A percentile compares a stretch with the other conserved stretches of the same genome.
Conservation (phyloP, 2,329 filamentous ascomycete species). For the Pestalotiopsis sp. region DNA sequence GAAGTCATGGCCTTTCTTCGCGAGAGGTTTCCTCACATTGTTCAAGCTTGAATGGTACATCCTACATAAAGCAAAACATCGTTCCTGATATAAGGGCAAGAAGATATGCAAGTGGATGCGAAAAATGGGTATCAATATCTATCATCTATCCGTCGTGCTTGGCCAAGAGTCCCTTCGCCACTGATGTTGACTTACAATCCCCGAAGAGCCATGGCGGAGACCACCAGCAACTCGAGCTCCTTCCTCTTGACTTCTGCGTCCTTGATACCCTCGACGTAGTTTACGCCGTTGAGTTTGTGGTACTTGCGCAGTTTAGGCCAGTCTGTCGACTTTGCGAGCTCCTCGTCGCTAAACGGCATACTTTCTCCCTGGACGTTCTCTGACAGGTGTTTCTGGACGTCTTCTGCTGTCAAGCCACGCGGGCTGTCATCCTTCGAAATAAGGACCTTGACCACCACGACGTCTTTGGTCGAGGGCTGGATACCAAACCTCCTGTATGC, state of each 20-base stretch:
- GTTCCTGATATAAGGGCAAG: not conserved
- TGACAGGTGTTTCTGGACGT: slow-evolving; percentile 59
- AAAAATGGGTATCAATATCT: not conserved
- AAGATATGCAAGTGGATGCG: not conserved
- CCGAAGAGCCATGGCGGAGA: slow-evolving; percentile 78
- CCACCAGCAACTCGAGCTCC: slow-evolving; percentile 67
- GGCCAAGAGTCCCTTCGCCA: not conserved
- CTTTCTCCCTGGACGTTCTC: slow-evolving; percentile 61
- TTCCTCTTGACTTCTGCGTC: slow-evolving; percentile 43
- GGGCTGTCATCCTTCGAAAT: slow-evolving; percentile 33
- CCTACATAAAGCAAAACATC: no score
- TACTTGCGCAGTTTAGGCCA: slow-evolving; percentile 73
- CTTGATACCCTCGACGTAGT: slow-evolving; percentile 46
- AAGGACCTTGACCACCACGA: slow-evolving; percentile 82
- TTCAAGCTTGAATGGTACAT: not conserved
- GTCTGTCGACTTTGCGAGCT: slow-evolving; percentile 62
- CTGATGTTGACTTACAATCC: slow-evolving; percentile 40
- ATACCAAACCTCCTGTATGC: slow-evolving; percentile 89
- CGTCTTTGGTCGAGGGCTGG: slow-evolving; percentile 63
- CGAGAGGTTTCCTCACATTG: not conserved
- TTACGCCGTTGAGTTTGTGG: slow-evolving; percentile 76
- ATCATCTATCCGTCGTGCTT: not conserved
- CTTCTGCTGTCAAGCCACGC: slow-evolving; percentile 34
- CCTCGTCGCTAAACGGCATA: slow-evolving; percentile 61
- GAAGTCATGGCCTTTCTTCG: not conserved